Evolutionary conservation across 1,139 yeast genomes (phyloP).

Genomic region (Scheffersomyces titani): DNA sequence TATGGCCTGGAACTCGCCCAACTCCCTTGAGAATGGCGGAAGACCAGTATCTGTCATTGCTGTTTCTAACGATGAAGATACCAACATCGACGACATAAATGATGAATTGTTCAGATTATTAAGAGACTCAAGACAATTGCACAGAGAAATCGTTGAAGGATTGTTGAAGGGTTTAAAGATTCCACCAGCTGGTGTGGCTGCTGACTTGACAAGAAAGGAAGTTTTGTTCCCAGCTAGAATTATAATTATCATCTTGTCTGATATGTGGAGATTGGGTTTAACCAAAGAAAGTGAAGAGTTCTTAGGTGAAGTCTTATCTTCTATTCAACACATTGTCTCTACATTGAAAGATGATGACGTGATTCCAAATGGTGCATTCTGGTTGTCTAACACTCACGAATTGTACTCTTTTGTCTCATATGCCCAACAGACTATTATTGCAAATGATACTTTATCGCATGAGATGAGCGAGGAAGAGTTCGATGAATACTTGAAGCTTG

Average conservation of each 20-base stretch:
- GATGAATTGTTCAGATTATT: constrained; percentile 71
- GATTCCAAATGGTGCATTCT: constrained; percentile 92
- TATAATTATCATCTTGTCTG: constrained; percentile 86
- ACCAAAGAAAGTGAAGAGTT: constrained; percentile 91
- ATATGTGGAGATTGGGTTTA: constrained; percentile 97
- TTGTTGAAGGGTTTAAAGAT: constrained; percentile 84
- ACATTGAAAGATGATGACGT: constrained; percentile 80
- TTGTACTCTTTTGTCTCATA: constrained; percentile 90
- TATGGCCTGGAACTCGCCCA: constrained; percentile 34
- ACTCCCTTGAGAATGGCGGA: constrained; percentile 29
- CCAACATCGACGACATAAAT: constrained; percentile 66
- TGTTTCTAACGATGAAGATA: constrained; percentile 54
- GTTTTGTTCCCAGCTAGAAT: constrained; percentile 96
- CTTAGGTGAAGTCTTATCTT: constrained; percentile 85
- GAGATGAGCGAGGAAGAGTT: constrained; percentile 92
- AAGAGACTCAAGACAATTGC: constrained; percentile 77
- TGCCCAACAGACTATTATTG: constrained; percentile 87
- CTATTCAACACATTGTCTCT: constrained; percentile 79
- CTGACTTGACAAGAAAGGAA: constrained; percentile 84
- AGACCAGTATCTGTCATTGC: constrained; percentile 64
- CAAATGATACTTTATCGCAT: constrained; percentile 74
- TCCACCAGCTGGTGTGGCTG: constrained; percentile 83
- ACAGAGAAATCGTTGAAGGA: constrained; percentile 86
- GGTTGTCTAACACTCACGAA: constrained; percentile 97
- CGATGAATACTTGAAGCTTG: constrained; percentile 85